These are phyloP conservation scores for Claviceps spartinae DNA, from an alignment of 2,329 filamentous ascomycete genomes.

Conservation along the genomic window DNA sequence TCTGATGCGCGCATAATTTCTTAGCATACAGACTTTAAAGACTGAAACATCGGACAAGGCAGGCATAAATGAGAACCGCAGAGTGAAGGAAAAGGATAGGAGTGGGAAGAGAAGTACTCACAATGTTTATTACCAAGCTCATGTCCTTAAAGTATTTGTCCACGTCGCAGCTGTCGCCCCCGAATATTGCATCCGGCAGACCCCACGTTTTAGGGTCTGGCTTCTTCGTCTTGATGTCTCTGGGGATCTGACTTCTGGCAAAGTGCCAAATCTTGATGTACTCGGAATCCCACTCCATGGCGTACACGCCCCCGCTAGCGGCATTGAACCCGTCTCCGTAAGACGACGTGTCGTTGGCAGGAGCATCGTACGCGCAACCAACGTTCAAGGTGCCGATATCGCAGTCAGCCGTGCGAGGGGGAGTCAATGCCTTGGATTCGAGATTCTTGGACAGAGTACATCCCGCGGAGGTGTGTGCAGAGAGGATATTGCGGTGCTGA, in stretches of 20 bases:
- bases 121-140: slow-evolving; percentile 60
- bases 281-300: slow-evolving; percentile 54
- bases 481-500: slow-evolving; percentile 44
- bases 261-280: slow-evolving; percentile 70
- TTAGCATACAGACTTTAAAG: too few relatives aligned
- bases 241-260: slow-evolving; percentile 47
- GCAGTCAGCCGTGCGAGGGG: slow-evolving; percentile 20
- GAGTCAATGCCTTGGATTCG: slow-evolving; percentile 14
- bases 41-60: too few relatives aligned
- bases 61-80: too few relatives aligned
- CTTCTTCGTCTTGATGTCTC: slow-evolving; percentile 42
- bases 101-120: slow-evolving; percentile 12
- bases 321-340: slow-evolving; percentile 56
- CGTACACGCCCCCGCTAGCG: slow-evolving; percentile 53
- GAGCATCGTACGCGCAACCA: slow-evolving; percentile 31
- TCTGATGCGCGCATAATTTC: slow-evolving; percentile 16
- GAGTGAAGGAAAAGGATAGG: neutral
- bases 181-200: slow-evolving; percentile 54
- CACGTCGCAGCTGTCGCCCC: slow-evolving; percentile 49
- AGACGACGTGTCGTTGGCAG: slow-evolving; percentile 26
- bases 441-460: slow-evolving; percentile 16
- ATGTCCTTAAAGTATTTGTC: slow-evolving; percentile 51
- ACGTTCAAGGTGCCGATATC: slow-evolving; percentile 23
- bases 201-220: slow-evolving; percentile 59
- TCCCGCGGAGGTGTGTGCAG: slow-evolving; percentile 40